phyloP scores from a whole-genome alignment of 352 stramenopile species.

The Phytopythium oedochilum region DNA sequence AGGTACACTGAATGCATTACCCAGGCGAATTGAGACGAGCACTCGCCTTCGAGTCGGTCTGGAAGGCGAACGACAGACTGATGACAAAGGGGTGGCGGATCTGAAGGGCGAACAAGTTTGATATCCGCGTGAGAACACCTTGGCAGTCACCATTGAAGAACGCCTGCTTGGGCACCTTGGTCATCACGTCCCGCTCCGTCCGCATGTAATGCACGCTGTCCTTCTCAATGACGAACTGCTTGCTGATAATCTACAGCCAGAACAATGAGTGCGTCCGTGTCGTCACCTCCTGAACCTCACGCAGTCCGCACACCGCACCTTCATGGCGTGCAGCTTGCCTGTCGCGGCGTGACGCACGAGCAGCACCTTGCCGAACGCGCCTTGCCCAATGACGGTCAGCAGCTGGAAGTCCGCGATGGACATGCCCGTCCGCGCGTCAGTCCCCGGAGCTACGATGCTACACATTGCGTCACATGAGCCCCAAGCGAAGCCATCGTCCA shows the following conservation, averaged over 20 bases:
- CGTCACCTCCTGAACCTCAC: too few relatives aligned
- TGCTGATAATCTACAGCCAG: constrained; percentile 73
- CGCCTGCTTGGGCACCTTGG: constrained; percentile 29
- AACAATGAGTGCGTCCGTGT: not conserved
- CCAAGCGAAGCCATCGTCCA: not conserved
- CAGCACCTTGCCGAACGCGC: constrained; percentile 77
- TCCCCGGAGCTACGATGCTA: constrained; percentile 10
- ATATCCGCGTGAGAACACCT: constrained; percentile 3
- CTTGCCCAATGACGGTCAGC: constrained; percentile 93
- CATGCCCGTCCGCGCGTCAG: constrained; percentile 32
- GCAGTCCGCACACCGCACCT: too few relatives aligned
- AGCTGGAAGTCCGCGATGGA: constrained; percentile 95
- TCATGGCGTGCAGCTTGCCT: constrained; percentile 74
- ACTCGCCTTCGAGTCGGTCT: constrained; percentile 76
- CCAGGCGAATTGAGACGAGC: not conserved
- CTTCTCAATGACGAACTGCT: constrained; percentile 73
- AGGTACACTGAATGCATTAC: not conserved
- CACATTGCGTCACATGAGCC: not conserved
- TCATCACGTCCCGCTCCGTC: constrained; percentile 84
- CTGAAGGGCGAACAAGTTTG: too few relatives aligned
- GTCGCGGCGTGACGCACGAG: constrained; percentile 62
- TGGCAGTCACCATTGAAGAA: not conserved
- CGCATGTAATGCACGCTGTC: constrained; percentile 79
- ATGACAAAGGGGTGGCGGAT: constrained; percentile 82
- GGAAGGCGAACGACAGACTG: constrained; percentile 70